Conservation (phyloP, 2,329 filamentous ascomycete genomes). For the Amesomyces nigricolor region DNA sequence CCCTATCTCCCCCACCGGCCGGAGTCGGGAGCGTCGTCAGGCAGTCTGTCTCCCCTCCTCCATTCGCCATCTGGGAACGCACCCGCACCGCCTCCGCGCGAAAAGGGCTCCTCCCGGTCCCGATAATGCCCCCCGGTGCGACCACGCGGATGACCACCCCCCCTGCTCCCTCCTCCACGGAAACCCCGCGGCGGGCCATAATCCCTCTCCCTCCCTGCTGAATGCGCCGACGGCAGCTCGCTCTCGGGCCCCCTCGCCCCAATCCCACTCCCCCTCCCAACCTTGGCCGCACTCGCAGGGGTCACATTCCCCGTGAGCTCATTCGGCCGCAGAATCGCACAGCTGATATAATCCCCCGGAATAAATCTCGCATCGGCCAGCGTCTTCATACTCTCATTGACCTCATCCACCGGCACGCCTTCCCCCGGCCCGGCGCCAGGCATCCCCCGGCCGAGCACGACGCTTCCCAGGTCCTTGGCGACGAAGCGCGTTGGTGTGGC, state of each 20-base stretch:
- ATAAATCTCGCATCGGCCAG: slow-evolving; percentile 74
- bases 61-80: slow-evolving; percentile 54
- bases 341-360: slow-evolving; percentile 82
- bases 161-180: slow-evolving; percentile 4
- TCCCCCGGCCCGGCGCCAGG: slow-evolving; percentile 34
- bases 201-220: slow-evolving; percentile 26
- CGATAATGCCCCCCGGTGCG: slow-evolving; percentile 27
- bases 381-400: slow-evolving; percentile 62
- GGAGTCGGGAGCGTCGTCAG: slow-evolving; percentile 43
- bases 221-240: not conserved
- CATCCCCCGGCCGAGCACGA: slow-evolving; percentile 64
- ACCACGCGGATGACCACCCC: slow-evolving; percentile 19
- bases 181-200: not conserved
- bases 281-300: slow-evolving; percentile 48
- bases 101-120: slow-evolving; percentile 12
- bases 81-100: slow-evolving; percentile 23
- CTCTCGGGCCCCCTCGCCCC: slow-evolving; percentile 27
- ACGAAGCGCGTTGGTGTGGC: slow-evolving; percentile 52
- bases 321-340: slow-evolving; percentile 71
- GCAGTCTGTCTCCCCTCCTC: slow-evolving; percentile 59
- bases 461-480: slow-evolving; percentile 74
- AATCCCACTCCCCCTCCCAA: slow-evolving; percentile 37
- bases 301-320: slow-evolving; percentile 65
- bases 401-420: slow-evolving; percentile 35
- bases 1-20: slow-evolving; percentile 33